Conservation (phyloP, 2,329 filamentous ascomycete species). For the Xylariaceae sp. region DNA sequence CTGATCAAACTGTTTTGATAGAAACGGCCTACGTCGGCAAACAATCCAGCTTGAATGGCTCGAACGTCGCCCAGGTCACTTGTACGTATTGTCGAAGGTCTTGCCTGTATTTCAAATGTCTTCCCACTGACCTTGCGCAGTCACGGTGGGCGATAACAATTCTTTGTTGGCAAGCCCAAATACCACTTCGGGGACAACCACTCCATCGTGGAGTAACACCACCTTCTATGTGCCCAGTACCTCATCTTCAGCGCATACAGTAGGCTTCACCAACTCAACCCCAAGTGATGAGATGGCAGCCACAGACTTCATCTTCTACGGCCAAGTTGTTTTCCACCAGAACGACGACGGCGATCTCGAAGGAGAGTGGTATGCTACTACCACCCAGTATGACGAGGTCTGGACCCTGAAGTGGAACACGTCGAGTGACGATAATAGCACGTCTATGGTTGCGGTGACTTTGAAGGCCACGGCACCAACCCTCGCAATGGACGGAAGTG, state of each 20-base stretch:
- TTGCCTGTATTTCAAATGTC: too few relatives aligned
- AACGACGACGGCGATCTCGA: too few relatives aligned
- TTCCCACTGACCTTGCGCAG: too few relatives aligned
- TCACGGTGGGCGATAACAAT: slow-evolving; percentile 7
- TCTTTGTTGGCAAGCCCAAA: slow-evolving; percentile 17
- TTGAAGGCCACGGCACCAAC: slow-evolving; percentile 11
- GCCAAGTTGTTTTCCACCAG: slow-evolving; percentile 16
- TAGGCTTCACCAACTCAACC: slow-evolving; percentile 14
- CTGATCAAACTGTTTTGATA: background rate
- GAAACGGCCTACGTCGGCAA: slow-evolving; percentile 8
- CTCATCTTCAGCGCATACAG: slow-evolving; percentile 12
- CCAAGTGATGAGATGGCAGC: slow-evolving; percentile 5
- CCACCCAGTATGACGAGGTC: slow-evolving; percentile 12
- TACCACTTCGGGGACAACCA: slow-evolving; percentile 5
- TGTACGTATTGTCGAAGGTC: slow-evolving; percentile 17
- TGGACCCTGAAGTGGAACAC: slow-evolving; percentile 23
- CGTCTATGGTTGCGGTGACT: slow-evolving; percentile 12
- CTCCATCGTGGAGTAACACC: slow-evolving; percentile 20
- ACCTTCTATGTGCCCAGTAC: slow-evolving; percentile 19
- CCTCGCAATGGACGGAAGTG: background rate
- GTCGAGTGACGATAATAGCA: slow-evolving; percentile 2
- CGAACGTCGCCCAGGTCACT: slow-evolving; percentile 10
- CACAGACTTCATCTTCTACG: slow-evolving; percentile 24
- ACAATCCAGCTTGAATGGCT: slow-evolving; percentile 4
- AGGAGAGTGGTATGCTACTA: slow-evolving; percentile 22